phyloP scores from a whole-genome alignment of 768 basidiomycete species.

The Boletus subparvulus region DNA sequence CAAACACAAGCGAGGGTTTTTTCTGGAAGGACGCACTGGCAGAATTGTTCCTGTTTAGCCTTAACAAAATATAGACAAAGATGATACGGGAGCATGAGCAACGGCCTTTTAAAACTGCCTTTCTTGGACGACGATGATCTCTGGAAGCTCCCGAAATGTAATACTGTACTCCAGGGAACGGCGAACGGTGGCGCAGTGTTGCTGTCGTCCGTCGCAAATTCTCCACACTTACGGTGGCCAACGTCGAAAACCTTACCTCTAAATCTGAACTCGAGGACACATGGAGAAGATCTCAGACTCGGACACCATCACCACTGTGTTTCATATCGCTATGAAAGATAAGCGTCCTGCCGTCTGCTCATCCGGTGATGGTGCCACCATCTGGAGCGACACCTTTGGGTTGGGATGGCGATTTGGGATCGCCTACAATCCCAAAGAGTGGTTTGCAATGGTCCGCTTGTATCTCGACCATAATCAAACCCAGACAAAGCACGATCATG shows the following conservation, averaged over 20 bases:
- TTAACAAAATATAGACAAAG: neutral
- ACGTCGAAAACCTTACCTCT: neutral
- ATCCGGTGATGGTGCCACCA: neutral
- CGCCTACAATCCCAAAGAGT: slow-evolving; percentile 15
- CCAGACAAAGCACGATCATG: slow-evolving; percentile 22
- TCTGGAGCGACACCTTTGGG: slow-evolving; percentile 28
- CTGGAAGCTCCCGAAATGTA: neutral
- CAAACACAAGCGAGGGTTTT: neutral
- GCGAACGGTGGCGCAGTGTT: neutral
- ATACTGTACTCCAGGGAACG: neutral
- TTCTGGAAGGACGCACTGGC: neutral
- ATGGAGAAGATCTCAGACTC: slow-evolving; percentile 24
- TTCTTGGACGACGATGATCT: slow-evolving; percentile 6
- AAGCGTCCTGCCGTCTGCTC: slow-evolving; percentile 17
- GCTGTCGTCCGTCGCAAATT: neutral
- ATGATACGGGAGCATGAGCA: neutral
- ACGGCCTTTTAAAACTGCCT: neutral
- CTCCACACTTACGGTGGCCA: neutral
- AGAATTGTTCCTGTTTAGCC: neutral
- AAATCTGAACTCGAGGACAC: neutral
- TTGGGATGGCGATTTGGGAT: slow-evolving; percentile 31
- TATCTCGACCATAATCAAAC: slow-evolving; percentile 26
- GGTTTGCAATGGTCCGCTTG: slow-evolving; percentile 26
- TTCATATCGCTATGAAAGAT: slow-evolving; percentile 25
- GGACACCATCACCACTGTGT: slow-evolving; percentile 24